Evolutionary conservation across 352 stramenopile species (phyloP).

Genomic region (Pythium aquatile): DNA sequence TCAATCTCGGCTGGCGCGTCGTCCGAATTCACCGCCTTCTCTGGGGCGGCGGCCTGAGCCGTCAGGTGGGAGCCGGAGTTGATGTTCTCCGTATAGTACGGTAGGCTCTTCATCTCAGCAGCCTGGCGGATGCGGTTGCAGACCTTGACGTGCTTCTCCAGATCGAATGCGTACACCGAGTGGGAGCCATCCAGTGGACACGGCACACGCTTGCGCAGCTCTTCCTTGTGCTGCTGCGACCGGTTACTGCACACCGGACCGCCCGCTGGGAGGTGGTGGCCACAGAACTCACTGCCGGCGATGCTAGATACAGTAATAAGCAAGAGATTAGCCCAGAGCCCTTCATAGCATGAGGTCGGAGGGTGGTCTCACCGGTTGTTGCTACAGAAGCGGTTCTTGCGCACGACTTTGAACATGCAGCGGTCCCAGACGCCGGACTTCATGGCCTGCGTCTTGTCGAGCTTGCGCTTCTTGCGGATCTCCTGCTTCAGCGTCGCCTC

Average conservation of each 20-base stretch:
- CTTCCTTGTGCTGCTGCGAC: conserved; percentile 60
- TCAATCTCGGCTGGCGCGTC: conserved; percentile 1
- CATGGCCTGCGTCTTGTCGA: conserved; percentile 49
- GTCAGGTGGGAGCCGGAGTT: conserved; percentile 59
- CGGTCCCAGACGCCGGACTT: conserved; percentile 60
- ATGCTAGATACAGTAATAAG: conserved; percentile 32
- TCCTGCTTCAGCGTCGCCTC: conserved; percentile 29
- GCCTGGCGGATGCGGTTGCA: conserved; percentile 79
- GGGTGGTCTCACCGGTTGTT: conserved; percentile 44
- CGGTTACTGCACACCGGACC: conserved; percentile 46
- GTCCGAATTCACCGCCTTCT: conserved; percentile 1
- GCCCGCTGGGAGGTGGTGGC: conserved; percentile 62
- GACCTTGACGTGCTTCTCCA: conserved; percentile 75
- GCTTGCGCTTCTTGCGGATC: conserved; percentile 57
- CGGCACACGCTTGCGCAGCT: conserved; percentile 55
- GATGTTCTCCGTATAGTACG: conserved; percentile 77
- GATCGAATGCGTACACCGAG: conserved; percentile 76
- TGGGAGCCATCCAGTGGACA: conserved; percentile 71
- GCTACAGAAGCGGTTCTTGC: conserved; percentile 85
- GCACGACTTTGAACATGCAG: conserved; percentile 78
- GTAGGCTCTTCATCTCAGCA: conserved; percentile 50
- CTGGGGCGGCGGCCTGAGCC: neutral
- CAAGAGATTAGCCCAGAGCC: neutral
- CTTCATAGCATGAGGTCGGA: neutral
- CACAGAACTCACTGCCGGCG: conserved; percentile 60